Conservation (phyloP, 1,284 basidiomycete genomes). For the Xerocomus minutiporus region DNA sequence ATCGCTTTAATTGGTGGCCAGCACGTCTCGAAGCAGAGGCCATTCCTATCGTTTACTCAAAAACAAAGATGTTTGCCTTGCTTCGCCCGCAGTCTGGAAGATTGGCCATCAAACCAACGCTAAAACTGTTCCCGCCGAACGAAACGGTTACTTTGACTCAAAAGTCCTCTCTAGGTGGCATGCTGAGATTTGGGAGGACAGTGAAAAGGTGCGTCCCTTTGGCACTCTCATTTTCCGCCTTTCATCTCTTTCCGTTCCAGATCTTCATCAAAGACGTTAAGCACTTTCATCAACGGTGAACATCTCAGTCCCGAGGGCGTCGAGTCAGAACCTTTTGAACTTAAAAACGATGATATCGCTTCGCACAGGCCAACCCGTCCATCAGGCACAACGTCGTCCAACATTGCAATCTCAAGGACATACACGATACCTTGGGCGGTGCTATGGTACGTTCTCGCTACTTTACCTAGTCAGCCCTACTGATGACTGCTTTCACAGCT, state of each 20-base stretch:
- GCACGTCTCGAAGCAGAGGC: slow-evolving; percentile 70
- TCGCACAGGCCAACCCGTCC: too few relatives aligned
- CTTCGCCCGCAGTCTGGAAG: too few relatives aligned
- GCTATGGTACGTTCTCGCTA: background rate
- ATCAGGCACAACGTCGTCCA: too few relatives aligned
- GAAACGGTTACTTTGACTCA: slow-evolving; percentile 96
- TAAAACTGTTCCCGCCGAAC: slow-evolving; percentile 70
- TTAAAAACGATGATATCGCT: slow-evolving; percentile 89
- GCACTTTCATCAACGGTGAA: slow-evolving; percentile 95
- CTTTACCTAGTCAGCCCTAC: background rate
- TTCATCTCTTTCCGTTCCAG: slow-evolving; percentile 37
- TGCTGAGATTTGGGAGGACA: slow-evolving; percentile 70
- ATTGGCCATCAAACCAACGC: too few relatives aligned
- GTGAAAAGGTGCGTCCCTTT: slow-evolving; percentile 61
- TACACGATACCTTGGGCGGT: too few relatives aligned
- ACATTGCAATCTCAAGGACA: too few relatives aligned
- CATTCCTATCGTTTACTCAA: slow-evolving; percentile 64
- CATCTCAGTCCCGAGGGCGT: slow-evolving; percentile 60
- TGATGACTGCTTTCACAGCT: slow-evolving; percentile 40
- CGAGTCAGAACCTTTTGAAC: slow-evolving; percentile 68
- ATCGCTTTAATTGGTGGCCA: slow-evolving; percentile 74
- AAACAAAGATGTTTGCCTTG: slow-evolving; percentile 38
- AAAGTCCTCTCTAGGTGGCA: slow-evolving; percentile 70
- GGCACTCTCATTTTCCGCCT: background rate
- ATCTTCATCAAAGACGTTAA: slow-evolving; percentile 99